Percentiles rank a stretch among this genome's conserved stretches.
Evolutionary conservation across 257 asterid species (phyloP).

Genomic region (Solanum pennellii): DNA sequence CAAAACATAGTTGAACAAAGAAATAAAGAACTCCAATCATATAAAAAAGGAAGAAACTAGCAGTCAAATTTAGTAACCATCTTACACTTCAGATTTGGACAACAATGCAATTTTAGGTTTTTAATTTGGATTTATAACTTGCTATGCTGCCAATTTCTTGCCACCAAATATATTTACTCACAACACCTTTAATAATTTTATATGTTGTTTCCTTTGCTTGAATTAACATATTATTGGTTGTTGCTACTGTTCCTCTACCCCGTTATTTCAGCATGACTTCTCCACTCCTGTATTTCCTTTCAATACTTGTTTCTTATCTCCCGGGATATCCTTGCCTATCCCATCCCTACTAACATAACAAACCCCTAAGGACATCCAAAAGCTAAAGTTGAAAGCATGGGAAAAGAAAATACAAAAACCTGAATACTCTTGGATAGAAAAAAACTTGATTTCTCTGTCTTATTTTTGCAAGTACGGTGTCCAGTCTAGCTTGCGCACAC

Average conservation of each 20-base stretch:
- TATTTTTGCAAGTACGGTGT: not conserved
- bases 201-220: not conserved
- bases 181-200: not conserved
- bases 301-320: not conserved
- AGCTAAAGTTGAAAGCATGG: not conserved
- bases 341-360: not conserved
- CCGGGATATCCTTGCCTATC: not conserved
- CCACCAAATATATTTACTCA: not conserved
- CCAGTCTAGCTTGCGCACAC: not conserved
- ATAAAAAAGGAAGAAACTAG: not conserved
- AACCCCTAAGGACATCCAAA: not conserved
- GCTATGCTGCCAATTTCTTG: not conserved
- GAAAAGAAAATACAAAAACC: not conserved
- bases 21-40: not conserved
- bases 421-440: not conserved
- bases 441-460: not conserved
- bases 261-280: not conserved
- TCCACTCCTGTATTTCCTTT: not conserved
- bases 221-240: not conserved
- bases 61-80: not conserved
- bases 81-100: not conserved
- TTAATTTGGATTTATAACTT: not conserved
- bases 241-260: not conserved
- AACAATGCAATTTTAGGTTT: not conserved
- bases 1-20: not conserved